phyloP scores from a whole-genome alignment of 1,284 basidiomycete species.

The Cutaneotrichosporon cavernicola region DNA sequence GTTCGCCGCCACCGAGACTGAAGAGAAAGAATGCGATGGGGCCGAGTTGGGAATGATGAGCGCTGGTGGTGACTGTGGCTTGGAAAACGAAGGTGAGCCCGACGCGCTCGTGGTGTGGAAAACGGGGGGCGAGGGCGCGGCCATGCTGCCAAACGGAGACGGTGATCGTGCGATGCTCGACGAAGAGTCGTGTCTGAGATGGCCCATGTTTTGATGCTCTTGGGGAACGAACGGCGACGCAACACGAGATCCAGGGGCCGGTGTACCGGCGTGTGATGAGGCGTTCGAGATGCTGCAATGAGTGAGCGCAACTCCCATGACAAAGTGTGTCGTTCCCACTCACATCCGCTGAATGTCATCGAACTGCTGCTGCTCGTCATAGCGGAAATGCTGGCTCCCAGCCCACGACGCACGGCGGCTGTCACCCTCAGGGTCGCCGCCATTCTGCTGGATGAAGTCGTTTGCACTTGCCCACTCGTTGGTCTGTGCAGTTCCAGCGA shows the following conservation, averaged over 20 bases:
- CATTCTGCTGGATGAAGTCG: slow-evolving; percentile 13
- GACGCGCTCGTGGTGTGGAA: slow-evolving; percentile 27
- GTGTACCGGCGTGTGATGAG: slow-evolving; percentile 28
- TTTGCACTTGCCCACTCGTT: slow-evolving; percentile 14
- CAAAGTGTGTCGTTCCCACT: slow-evolving; percentile 21
- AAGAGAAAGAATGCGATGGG: slow-evolving; percentile 37
- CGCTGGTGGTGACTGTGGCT: slow-evolving; percentile 51
- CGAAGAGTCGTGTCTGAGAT: slow-evolving; percentile 22
- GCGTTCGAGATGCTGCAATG: slow-evolving; percentile 33
- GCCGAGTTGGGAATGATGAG: slow-evolving; percentile 47
- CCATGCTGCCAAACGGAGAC: slow-evolving; percentile 30
- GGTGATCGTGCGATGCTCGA: slow-evolving; percentile 30
- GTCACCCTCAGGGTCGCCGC: slow-evolving; percentile 6
- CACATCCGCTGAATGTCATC: slow-evolving; percentile 46
- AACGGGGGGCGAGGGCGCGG: slow-evolving; percentile 30
- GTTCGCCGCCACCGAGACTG: not conserved
- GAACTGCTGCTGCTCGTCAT: slow-evolving; percentile 31
- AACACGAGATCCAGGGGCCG: slow-evolving; percentile 18
- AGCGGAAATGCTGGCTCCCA: slow-evolving; percentile 20
- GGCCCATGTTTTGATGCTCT: slow-evolving; percentile 14
- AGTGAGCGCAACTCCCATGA: not conserved
- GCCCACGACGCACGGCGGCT: slow-evolving; percentile 22
- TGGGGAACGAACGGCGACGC: slow-evolving; percentile 21
- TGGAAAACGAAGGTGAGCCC: slow-evolving; percentile 43
- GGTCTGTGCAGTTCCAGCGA: slow-evolving; percentile 3